Base-by-base conservation (phyloP, 2,329 filamentous ascomycete genomes). In the Penicillium olsonii region DNA sequence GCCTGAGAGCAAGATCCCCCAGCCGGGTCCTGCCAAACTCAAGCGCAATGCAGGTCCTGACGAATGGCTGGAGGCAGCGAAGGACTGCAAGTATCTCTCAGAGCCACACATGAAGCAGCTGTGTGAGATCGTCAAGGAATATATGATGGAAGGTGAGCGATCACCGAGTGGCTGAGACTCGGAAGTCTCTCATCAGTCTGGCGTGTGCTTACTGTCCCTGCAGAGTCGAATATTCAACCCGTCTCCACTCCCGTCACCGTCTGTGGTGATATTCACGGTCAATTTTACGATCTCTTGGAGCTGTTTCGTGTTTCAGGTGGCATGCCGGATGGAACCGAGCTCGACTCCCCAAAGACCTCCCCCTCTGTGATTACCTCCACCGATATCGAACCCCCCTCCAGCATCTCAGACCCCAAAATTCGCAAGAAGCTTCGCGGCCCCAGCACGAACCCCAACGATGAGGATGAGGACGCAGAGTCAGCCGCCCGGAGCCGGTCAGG, bases 151-250 rank as follows among this genome's bases (percentile, higher is more conserved):
- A 80, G 90, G 90, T 94, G 70, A 65, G 58, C 31, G n/a, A 8
- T 10, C 10, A 5, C 11, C 15, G 9, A 4, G 8, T 18, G 15
- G 33, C 2, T 17, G 9, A 9, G 4, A 15, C 31, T 15, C 10
- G 31, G 2, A 8, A 17, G 6, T 12, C 4, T 22, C n/a, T 33
- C n/a, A n/a, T n/a, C n/a, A 19, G 7, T 18, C 26, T 20, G n/a
- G 22, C 7, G 4, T 10, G 37, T 42, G 44, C 58, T 63, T 52
- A 62, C 37, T 6, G n/a, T 31, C 29, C 48, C 42, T 48, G 29
- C 61, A 95, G 94, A 99, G 76, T 96, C 92, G 58, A 99, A 99
- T 70, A 97, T 99, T 52, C 94, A 97, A 71, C 94, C 94, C n/a
- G 92, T 99, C 17, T 85, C 88, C 45, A 96, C 94, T 0, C 94